Evolutionary conservation across 2,329 filamentous ascomycete species (phyloP), one percentile per base, ranked within the genome.

Genomic region (Claviceps humidiphila): DNA sequence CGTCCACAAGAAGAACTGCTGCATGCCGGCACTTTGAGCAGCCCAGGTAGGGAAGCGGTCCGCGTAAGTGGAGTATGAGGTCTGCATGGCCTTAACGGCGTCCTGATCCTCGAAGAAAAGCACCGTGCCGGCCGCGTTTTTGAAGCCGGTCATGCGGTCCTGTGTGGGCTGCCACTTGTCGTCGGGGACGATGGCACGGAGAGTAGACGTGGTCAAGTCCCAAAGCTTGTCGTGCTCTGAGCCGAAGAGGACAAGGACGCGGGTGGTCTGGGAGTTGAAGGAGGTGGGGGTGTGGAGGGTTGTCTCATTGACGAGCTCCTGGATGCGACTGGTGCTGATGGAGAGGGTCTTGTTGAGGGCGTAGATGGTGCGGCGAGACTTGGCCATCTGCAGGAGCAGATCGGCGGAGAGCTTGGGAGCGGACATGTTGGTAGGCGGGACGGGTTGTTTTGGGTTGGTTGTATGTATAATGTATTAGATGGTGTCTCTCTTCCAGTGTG

Each of bases 261-360:
- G 84, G 59, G 87, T 85, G 59, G 82, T 82, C 74, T 95, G 90
- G 43, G 82, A 86, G 81, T 96, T 95, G 83, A 95, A 96, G 58
- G 84, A 82, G 50, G 80, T 85, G 43, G 90, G 90, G 1, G 84
- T 76, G 66, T 89, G 75, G 54, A 80, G 73, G 59, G 93, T 73
- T 51, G 81, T 74, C 59, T 80, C 67, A 66, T 75, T 71, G 66
- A 82, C 76, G 63, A 90, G 79, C 61, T 85, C 78, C 62, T 78
- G 71, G 68, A 90, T 73, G 62, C 77, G 74, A 52, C 71, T 67
- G 59, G 75, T 74, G 39, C 62, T 49, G 58, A 69, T 59, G 60
- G 80, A 63, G 26, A 84, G 74, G 56, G 78, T 70, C 70, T 84
- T 84, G 73, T 73, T 77, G 53, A 88, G 78, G 50, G 73, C 68